Percentiles rank a stretch among this genome's conserved stretches.
phyloP scores from a whole-genome alignment of 495 filamentous ascomycete genomes.

The Penicillium ochrochloron region DNA sequence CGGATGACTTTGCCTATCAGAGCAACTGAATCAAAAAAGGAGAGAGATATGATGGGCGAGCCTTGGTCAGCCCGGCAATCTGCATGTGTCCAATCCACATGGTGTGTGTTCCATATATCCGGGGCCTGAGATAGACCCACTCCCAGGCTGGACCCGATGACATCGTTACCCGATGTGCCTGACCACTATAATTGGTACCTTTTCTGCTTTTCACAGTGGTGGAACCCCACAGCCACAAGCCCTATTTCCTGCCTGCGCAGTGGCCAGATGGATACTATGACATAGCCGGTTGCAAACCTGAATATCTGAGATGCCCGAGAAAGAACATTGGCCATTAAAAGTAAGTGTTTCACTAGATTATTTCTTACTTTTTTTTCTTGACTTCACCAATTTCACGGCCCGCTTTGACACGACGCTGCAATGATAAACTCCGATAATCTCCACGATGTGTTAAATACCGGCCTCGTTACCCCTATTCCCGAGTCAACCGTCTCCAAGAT shows the following conservation, averaged over 20 bases:
- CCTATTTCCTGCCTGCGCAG: conserved; percentile 6
- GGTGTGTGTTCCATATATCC: not conserved
- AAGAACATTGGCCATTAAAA: not conserved
- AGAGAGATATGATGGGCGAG: not conserved
- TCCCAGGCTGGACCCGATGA: conserved; percentile 10
- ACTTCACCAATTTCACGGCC: not conserved
- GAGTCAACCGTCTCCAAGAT: conserved; percentile 31
- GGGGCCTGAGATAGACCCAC: not conserved
- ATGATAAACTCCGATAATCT: conserved; percentile 32
- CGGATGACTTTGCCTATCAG: too few relatives aligned
- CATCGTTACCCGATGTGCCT: conserved; percentile 19
- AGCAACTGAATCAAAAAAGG: too few relatives aligned
- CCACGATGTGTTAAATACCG: conserved; percentile 32
- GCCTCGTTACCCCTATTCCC: conserved; percentile 36
- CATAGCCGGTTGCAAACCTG: conserved; percentile 14
- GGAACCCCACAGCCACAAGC: not conserved
- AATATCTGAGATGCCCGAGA: not conserved
- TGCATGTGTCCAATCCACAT: not conserved
- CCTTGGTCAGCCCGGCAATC: not conserved
- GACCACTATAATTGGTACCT: conserved; percentile 14
- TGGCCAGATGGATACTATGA: conserved; percentile 21
- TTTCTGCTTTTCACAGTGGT: not conserved
- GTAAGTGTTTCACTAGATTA: not conserved
- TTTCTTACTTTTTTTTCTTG: not conserved
- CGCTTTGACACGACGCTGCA: not conserved